Evolutionary conservation across 2,329 filamentous ascomycete species (phyloP), one percentile per base, ranked within the genome.

Genomic region (Phialophora verrucosa): DNA sequence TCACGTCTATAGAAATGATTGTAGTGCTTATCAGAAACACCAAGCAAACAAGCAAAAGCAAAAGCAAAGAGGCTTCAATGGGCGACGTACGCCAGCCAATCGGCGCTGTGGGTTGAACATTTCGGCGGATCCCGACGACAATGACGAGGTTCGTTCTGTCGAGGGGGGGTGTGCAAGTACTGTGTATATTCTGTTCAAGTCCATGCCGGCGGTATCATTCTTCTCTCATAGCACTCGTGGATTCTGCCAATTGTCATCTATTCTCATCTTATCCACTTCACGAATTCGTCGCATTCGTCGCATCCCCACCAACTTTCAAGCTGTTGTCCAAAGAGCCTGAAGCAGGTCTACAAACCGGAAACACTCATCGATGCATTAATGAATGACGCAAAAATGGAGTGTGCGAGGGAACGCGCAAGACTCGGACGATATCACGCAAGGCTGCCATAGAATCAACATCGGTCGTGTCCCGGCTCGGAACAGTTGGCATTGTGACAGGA

Each of bases 1-100:
- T 53, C 53, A 27, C 10, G 49, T 51, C 49, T 51, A 51, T 35
- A 17, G 17, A 11, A 55, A 29, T 20, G 29, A 7, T 55, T 32
- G 53, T 27, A 1, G 29, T 32, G 53, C 65, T 70, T 70, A 70
- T 70, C 68, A 66, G 58, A 38, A 31, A 54, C 32, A 51, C 44
- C 44, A 59, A 51, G 17, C 7, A 44, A 44, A 50, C n/a, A 44
- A 50, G 50, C 29, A 61, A 31, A 61, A 50, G 50, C 29, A 61
- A 31, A 61, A 69, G 32, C 32, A 53, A 49, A 62, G 54, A 70
- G 49, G 25, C 63, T 62, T n/a, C 57, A 62, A 49, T 25, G 23
- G 50, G 29, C 51, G 38, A 49, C 25, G 50, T 12, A 8, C n/a
- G 38, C 23, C 55, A 62, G 59, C 68, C 65, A 70, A 70, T 70